A percentile compares a stretch with the other conserved stretches of the same genome.
phyloP scores from a whole-genome alignment of 306 rosid species.

The Fragaria ananassa region DNA sequence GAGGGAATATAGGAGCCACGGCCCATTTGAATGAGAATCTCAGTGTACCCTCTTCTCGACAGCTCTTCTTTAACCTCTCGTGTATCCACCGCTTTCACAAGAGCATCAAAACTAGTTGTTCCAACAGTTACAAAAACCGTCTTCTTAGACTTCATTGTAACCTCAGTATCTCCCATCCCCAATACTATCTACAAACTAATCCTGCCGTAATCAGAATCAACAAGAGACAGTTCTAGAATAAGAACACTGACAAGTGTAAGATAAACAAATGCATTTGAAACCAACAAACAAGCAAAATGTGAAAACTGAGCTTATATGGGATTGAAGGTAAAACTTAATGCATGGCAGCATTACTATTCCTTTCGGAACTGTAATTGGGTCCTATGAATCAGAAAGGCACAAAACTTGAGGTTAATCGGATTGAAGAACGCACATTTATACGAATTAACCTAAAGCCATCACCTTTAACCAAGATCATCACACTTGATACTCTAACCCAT shows the following conservation, averaged over 20 bases:
- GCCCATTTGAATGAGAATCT: conserved; percentile 78
- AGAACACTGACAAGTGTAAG: neutral
- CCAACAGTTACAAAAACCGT: conserved; percentile 81
- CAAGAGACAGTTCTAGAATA: no score
- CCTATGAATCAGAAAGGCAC: conserved; percentile 75
- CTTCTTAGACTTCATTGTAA: conserved; percentile 24
- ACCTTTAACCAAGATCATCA: neutral
- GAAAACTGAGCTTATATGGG: neutral
- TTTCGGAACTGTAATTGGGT: conserved; percentile 41
- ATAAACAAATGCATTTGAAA: neutral
- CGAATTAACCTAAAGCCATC: neutral
- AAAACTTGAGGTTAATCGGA: conserved; percentile 54
- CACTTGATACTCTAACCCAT: neutral
- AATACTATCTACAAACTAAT: neutral
- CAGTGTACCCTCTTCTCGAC: conserved; percentile 59
- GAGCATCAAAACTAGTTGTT: conserved; percentile 76
- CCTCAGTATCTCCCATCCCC: conserved; percentile 40
- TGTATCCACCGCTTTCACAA: conserved; percentile 57
- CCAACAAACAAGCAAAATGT: neutral
- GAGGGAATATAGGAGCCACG: conserved; percentile 69
- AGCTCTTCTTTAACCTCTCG: conserved; percentile 45
- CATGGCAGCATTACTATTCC: conserved; percentile 59
- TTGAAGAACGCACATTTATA: conserved; percentile 55
- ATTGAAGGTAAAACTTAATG: neutral
- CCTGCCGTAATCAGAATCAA: conserved; percentile 1